These are phyloP conservation scores for Syzygium oleosum DNA, from an alignment of 345 rosid species.

Conservation along the genomic window DNA sequence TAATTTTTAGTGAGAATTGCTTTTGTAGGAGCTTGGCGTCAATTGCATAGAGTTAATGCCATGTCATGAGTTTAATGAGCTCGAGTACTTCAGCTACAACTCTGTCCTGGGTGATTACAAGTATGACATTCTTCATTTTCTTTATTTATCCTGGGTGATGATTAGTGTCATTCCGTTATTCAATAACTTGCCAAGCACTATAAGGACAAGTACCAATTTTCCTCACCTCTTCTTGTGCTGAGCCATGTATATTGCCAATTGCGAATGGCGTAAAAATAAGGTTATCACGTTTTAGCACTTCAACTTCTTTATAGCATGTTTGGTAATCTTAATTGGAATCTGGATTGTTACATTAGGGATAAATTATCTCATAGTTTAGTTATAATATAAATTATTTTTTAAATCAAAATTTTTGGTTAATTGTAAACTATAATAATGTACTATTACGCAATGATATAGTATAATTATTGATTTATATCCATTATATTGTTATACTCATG, in stretches of 20 bases:
- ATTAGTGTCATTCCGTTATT: background rate
- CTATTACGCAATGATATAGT: background rate
- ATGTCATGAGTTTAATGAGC: slow-evolving; percentile 94
- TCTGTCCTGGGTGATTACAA: slow-evolving; percentile 66
- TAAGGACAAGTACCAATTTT: background rate
- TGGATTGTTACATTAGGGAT: background rate
- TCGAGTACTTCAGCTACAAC: slow-evolving; percentile 88
- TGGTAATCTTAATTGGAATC: background rate
- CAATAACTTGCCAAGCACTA: background rate
- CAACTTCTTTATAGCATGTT: background rate
- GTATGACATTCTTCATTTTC: slow-evolving; percentile 27
- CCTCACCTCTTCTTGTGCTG: background rate
- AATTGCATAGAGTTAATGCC: slow-evolving; percentile 98
- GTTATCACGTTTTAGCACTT: background rate
- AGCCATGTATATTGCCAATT: background rate
- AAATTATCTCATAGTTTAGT: background rate
- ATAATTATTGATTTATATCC: background rate
- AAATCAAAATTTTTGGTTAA: background rate
- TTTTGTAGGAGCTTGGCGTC: slow-evolving; percentile 86
- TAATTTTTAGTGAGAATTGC: background rate
- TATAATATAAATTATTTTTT: background rate
- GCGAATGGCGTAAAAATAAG: background rate
- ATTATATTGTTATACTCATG: background rate
- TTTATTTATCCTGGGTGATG: background rate
- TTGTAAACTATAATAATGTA: background rate